Evolutionary conservation across 352 stramenopile species (phyloP).

Genomic region (Phytophthora litchii): DNA sequence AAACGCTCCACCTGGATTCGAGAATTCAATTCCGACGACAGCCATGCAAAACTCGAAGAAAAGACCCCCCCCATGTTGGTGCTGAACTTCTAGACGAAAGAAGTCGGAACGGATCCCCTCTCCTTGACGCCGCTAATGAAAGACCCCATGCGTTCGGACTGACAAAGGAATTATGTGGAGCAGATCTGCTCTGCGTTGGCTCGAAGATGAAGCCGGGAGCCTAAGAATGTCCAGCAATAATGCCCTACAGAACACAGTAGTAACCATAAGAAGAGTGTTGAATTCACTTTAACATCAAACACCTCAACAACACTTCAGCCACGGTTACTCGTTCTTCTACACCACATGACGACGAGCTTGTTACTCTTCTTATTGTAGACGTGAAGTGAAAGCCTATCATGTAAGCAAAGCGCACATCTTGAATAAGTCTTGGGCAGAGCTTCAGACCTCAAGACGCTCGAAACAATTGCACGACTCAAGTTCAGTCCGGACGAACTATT

Average conservation of each 20-base stretch:
- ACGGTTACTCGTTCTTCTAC: neutral
- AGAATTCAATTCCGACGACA: slow-evolving; percentile 1
- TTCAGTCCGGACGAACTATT: slow-evolving; percentile 15
- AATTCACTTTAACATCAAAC: too few relatives aligned
- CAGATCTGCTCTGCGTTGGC: neutral
- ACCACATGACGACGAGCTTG: neutral
- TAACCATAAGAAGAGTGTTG: too few relatives aligned
- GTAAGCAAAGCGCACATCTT: too few relatives aligned
- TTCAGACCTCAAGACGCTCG: neutral
- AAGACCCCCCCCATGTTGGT: neutral
- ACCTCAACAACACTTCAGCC: neutral
- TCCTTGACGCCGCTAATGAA: slow-evolving; percentile 5
- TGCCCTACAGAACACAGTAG: too few relatives aligned
- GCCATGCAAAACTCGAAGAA: slow-evolving; percentile 23
- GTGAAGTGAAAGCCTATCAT: neutral
- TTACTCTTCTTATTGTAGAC: too few relatives aligned
- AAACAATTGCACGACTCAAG: slow-evolving; percentile 8
- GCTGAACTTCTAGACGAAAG: slow-evolving; percentile 15
- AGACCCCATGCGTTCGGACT: neutral
- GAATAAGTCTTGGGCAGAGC: too few relatives aligned
- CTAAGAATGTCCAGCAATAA: neutral
- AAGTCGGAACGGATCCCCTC: slow-evolving; percentile 9
- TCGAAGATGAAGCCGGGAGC: neutral
- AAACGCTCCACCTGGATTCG: slow-evolving; percentile 5
- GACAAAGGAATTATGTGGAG: neutral